phyloP scores from a whole-genome alignment of 441 rosid species.

The Adansonia madagascariensis region DNA sequence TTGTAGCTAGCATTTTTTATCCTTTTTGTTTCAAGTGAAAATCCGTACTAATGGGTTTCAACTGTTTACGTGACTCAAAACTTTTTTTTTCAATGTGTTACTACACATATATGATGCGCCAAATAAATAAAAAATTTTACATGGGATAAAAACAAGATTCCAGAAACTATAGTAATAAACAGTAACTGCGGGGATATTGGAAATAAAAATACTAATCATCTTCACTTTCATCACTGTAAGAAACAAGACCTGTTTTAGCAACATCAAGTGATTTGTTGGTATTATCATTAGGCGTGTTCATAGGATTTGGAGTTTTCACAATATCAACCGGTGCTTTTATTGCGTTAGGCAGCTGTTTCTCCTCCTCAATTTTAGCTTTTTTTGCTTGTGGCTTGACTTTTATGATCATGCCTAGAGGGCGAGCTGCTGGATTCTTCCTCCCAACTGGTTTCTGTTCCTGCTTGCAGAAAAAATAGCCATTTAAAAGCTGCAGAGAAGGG shows the following conservation, averaged over 20 bases:
- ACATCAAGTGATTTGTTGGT: constrained; percentile 32
- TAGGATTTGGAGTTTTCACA: constrained; percentile 28
- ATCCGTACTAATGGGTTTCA: too few relatives aligned
- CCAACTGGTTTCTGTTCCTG: constrained; percentile 56
- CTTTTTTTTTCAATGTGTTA: too few relatives aligned
- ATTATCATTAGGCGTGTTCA: constrained; percentile 31
- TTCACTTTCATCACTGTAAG: constrained; percentile 87
- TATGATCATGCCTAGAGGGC: constrained; percentile 57
- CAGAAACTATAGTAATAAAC: constrained; percentile 7
- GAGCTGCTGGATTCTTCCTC: constrained; percentile 62
- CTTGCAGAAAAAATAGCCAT: constrained; percentile 25
- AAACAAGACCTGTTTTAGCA: constrained; percentile 58
- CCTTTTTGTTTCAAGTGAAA: too few relatives aligned
- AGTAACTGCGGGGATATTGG: neutral
- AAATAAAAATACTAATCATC: constrained; percentile 41
- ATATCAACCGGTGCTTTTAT: constrained; percentile 29
- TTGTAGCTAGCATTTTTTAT: too few relatives aligned
- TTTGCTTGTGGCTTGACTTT: constrained; percentile 79
- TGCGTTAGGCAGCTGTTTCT: constrained; percentile 35
- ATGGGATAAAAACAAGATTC: neutral
- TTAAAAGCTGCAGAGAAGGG: constrained; percentile 9
- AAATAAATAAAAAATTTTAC: neutral
- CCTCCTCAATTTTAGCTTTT: constrained; percentile 58
- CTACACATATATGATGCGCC: too few relatives aligned
- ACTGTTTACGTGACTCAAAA: too few relatives aligned